Base-by-base conservation (phyloP, 176 grass and related monocot species). In the Poa pratensis region DNA sequence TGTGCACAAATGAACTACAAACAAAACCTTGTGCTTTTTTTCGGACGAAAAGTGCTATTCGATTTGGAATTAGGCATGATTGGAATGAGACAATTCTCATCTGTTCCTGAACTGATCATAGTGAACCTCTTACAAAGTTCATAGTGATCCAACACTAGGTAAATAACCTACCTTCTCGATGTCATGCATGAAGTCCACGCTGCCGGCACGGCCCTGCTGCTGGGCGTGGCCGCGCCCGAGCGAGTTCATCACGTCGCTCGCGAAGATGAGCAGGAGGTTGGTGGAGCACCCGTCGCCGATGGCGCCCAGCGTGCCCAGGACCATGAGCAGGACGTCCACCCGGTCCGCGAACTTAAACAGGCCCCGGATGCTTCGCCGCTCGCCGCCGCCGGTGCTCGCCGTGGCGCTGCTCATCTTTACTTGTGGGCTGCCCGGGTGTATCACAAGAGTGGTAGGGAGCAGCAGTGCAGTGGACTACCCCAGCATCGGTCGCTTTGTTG, bases 231-330 rank as follows among this genome's bases (percentile, higher is more conserved):
- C 87, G 70, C 88, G 85, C 6, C 96, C 96, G 34, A 98, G 85
- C 68, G 86, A 91, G 84, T 98, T 98, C 91, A 98, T 95, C n/a
- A 98, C 89, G 64, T 90, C 85, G 90, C 93, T 95, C 7, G 93
- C 96, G 76, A 98, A 98, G 83, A 98, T 89, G 75, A 98, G 91
- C 42, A 98, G 93, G 55, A 89, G 91, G 69, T 98, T 98, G 49
- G 90, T 91, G 42, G 96, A 95, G 85, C 96, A 98, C 19, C 96
- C 96, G 78, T 98, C 96, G 58, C 87, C 96, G 26, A 98, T 75
- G 58, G 93, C 91, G 1, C 96, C 96, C 17, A 95, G 81, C 27
- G 93, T 94, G 80, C 96, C 96, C 61, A 98, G 39, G 22, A 53
- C 63, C 96, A 95, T 98, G 73, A 98, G 78, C 73, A 94, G 6